Percentiles rank a stretch among this genome's conserved stretches.
Evolutionary conservation across 2,329 filamentous ascomycete genomes (phyloP).

Genomic region (Aspergillus pseudoglaucus): DNA sequence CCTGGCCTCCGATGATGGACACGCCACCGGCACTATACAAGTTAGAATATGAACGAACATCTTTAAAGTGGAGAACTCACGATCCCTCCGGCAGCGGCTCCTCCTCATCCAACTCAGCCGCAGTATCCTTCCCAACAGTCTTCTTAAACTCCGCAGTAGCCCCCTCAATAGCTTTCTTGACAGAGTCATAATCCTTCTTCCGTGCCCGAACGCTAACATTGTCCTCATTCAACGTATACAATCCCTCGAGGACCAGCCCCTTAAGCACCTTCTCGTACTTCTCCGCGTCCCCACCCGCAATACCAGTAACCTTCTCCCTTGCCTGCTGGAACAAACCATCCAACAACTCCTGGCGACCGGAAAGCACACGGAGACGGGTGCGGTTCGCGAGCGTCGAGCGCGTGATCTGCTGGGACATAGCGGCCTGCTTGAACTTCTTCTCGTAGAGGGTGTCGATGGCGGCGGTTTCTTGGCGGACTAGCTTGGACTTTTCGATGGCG

Average conservation of each 20-base stretch:
- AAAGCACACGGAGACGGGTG: slow-evolving; percentile 81
- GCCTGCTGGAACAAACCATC: slow-evolving; percentile 83
- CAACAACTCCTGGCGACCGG: slow-evolving; percentile 81
- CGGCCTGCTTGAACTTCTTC: slow-evolving; percentile 98
- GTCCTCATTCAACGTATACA: slow-evolving; percentile 79
- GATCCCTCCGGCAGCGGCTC: slow-evolving; percentile 72
- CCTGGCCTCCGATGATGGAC: slow-evolving; percentile 68
- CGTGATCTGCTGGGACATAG: slow-evolving; percentile 98
- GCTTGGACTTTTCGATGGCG: slow-evolving; percentile 97
- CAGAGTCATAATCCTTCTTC: slow-evolving; percentile 68
- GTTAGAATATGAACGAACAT: slow-evolving; percentile 8
- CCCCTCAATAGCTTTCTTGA: slow-evolving; percentile 70
- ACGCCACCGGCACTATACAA: slow-evolving; percentile 70
- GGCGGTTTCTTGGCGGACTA: slow-evolving; percentile 90
- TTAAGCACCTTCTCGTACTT: slow-evolving; percentile 73
- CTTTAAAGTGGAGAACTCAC: slow-evolving; percentile 52
- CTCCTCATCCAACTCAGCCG: slow-evolving; percentile 68
- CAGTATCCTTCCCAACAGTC: slow-evolving; percentile 62
- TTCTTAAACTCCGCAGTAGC: slow-evolving; percentile 81
- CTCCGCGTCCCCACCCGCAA: slow-evolving; percentile 45
- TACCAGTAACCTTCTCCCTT: slow-evolving; percentile 61
- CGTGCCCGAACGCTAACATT: slow-evolving; percentile 68
- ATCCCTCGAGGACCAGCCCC: slow-evolving; percentile 77
- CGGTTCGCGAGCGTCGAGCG: slow-evolving; percentile 95
- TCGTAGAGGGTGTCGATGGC: slow-evolving; percentile 89